Evolutionary conservation across 768 basidiomycete species (phyloP).

Genomic region (Pleurotus platypus): DNA sequence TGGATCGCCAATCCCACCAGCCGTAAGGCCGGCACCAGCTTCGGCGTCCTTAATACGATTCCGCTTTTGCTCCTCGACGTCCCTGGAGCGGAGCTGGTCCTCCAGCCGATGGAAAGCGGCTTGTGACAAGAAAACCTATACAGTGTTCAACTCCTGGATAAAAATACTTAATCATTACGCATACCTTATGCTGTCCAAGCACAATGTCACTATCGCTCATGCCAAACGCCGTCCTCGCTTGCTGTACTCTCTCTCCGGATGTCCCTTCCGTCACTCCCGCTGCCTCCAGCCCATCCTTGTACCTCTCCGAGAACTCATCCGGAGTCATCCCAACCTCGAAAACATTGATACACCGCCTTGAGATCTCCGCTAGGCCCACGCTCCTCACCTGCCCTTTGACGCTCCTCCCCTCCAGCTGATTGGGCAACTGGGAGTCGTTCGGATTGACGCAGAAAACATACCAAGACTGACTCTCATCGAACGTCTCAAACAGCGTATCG

Average conservation of each 20-base stretch:
- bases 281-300: conserved; percentile 59
- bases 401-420: conserved; percentile 88
- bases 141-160: neutral
- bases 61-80: conserved; percentile 84
- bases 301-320: conserved; percentile 83
- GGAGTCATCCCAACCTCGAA: conserved; percentile 87
- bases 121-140: conserved; percentile 86
- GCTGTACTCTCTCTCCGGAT: conserved; percentile 56
- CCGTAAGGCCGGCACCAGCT: conserved; percentile 63
- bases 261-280: conserved; percentile 58
- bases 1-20: conserved; percentile 56
- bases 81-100: conserved; percentile 77
- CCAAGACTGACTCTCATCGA: conserved; percentile 90
- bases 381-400: conserved; percentile 91
- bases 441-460: conserved; percentile 91
- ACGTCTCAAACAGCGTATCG: conserved; percentile 81
- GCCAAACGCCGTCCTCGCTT: conserved; percentile 51
- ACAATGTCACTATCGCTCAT: conserved; percentile 72
- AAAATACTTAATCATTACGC: neutral
- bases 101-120: conserved; percentile 84
- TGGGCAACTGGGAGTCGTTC: conserved; percentile 92
- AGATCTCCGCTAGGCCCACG: conserved; percentile 74
- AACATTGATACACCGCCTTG: conserved; percentile 57
- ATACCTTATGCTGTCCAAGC: conserved; percentile 80
- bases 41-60: conserved; percentile 76